phyloP scores from a whole-genome alignment of 169 alveolate species.

The Plasmodium gallinaceum region DNA sequence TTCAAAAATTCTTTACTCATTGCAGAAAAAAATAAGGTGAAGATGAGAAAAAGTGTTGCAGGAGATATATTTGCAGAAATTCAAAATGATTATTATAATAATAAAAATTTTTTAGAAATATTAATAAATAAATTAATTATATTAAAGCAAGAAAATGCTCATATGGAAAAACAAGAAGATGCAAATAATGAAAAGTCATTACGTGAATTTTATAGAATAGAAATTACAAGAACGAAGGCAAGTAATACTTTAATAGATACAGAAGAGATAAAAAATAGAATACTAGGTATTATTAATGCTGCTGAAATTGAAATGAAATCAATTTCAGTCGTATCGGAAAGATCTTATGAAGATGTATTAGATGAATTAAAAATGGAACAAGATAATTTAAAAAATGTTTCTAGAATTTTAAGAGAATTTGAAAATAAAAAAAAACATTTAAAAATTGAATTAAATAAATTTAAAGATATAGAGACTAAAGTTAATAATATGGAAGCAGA shows the following conservation, averaged over 20 bases:
- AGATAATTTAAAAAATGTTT: slow-evolving; percentile 3
- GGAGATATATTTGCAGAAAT: neutral
- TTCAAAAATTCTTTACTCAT: neutral
- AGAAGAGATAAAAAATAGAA: neutral
- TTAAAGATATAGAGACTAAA: neutral
- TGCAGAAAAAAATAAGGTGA: neutral
- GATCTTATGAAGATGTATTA: neutral
- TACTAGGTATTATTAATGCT: neutral
- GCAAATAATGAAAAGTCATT: neutral
- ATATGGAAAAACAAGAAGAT: neutral
- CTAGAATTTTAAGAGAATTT: neutral
- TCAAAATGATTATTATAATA: neutral
- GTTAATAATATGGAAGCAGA: slow-evolving; percentile 12
- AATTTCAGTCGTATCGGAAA: neutral
- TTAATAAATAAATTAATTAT: no score
- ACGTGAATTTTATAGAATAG: neutral
- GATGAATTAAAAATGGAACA: neutral
- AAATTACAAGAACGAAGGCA: neutral
- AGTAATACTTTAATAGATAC: neutral
- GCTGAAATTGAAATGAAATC: neutral
- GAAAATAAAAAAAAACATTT: neutral
- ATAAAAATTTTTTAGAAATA: no score
- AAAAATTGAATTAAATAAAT: slow-evolving; percentile 3
- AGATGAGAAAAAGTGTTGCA: neutral
- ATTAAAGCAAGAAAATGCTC: no score